Conservation (phyloP, 1,284 basidiomycete species). For the Apiotrichum veenhuisii region DNA sequence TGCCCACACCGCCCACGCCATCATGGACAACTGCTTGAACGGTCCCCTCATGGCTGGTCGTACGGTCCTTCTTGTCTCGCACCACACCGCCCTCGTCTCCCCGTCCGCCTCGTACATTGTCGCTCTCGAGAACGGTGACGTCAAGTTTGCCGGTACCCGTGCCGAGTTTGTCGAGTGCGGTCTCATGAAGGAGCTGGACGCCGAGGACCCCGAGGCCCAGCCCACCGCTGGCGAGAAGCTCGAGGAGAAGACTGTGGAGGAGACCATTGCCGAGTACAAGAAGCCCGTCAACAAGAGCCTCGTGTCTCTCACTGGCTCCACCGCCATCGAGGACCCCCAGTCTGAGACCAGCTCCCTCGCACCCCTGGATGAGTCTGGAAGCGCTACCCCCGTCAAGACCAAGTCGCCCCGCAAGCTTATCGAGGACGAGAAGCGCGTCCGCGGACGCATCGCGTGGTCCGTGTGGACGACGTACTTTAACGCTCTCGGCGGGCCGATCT, state of each 20-base stretch:
- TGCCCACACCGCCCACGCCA: constrained; percentile 77
- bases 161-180: constrained; percentile 64
- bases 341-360: constrained; percentile 46
- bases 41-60: constrained; percentile 76
- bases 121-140: constrained; percentile 76
- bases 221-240: constrained; percentile 49
- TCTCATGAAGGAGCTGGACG: constrained; percentile 64
- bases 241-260: constrained; percentile 49
- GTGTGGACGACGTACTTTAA: constrained; percentile 78
- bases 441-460: constrained; percentile 68
- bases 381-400: constrained; percentile 28
- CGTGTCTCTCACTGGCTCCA: constrained; percentile 24
- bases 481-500: constrained; percentile 37
- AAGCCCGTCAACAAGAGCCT: constrained; percentile 42
- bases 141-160: constrained; percentile 67
- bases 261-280: constrained; percentile 16
- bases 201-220: constrained; percentile 53
- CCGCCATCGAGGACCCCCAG: constrained; percentile 23
- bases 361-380: constrained; percentile 32
- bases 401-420: constrained; percentile 77
- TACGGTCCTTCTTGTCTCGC: constrained; percentile 82
- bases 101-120: constrained; percentile 51
- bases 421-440: constrained; percentile 83
- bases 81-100: constrained; percentile 57
- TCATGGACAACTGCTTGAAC: constrained; percentile 75